Evolutionary conservation across 306 rosid genomes (phyloP).

Genomic region (Castanospermum australe): DNA sequence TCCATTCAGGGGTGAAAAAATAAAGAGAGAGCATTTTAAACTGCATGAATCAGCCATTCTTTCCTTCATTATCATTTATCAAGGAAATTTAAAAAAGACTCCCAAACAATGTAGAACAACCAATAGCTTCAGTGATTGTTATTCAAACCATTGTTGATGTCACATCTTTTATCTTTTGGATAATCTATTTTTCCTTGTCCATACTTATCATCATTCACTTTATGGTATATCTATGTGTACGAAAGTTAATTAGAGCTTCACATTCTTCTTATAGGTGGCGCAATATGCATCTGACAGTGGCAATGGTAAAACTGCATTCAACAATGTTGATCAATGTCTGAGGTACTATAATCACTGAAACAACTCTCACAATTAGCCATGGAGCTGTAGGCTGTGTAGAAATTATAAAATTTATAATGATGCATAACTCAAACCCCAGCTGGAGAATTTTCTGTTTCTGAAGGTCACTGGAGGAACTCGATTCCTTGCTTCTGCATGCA

Average conservation of each 20-base stretch:
- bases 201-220: neutral
- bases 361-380: neutral
- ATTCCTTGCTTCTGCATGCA: slow-evolving; percentile 70
- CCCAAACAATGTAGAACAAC: neutral
- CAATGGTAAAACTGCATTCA: slow-evolving; percentile 62
- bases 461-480: slow-evolving; percentile 93
- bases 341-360: slow-evolving; percentile 49
- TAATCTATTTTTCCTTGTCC: neutral
- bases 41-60: neutral
- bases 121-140: neutral
- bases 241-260: slow-evolving; percentile 19
- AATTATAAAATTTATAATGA: neutral
- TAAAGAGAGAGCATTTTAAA: neutral
- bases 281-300: slow-evolving; percentile 86
- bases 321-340: slow-evolving; percentile 77
- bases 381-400: neutral
- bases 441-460: slow-evolving; percentile 14
- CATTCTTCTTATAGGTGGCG: slow-evolving; percentile 61
- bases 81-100: neutral
- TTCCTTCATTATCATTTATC: neutral
- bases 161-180: neutral
- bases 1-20: neutral
- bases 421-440: slow-evolving; percentile 24
- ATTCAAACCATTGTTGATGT: neutral
- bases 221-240: neutral